Conservation (phyloP, 345 rosid genomes). For the Citrus maxima region DNA sequence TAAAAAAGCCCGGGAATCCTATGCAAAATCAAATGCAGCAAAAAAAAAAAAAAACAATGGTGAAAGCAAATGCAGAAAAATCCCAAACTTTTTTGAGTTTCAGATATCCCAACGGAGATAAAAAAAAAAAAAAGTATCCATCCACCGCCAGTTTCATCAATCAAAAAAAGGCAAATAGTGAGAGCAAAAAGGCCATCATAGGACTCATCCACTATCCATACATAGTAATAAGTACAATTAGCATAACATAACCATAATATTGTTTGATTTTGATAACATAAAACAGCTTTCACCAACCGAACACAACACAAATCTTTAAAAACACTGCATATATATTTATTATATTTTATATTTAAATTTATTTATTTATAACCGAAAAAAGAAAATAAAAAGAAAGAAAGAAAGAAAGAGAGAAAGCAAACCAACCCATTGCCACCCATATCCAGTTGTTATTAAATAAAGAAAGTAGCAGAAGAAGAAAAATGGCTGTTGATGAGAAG, state of each 20-base stretch:
- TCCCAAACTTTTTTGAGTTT: neutral
- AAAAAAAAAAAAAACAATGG: too few species aligned
- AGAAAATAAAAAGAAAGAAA: neutral
- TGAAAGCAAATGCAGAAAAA: neutral
- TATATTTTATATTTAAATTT: too few species aligned
- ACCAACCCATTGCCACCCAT: neutral
- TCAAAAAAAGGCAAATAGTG: neutral
- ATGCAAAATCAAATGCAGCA: too few species aligned
- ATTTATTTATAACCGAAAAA: neutral
- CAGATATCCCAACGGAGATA: neutral
- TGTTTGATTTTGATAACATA: too few species aligned
- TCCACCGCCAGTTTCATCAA: conserved; percentile 2
- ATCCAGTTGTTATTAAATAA: neutral
- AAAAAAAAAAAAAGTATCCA: too few species aligned
- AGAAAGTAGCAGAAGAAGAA: neutral
- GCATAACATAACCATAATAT: too few species aligned
- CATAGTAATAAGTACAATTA: too few species aligned
- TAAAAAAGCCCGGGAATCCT: conserved; percentile 3
- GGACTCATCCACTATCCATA: too few species aligned
- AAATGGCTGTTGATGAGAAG: conserved; percentile 37
- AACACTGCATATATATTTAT: too few species aligned
- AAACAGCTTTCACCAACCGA: too few species aligned
- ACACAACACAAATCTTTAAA: too few species aligned
- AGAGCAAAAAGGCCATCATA: too few species aligned
- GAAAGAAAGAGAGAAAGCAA: neutral